Evolutionary conservation across 192 early-diverging fungal species (phyloP).

Genomic region (Backusella macrospora): DNA sequence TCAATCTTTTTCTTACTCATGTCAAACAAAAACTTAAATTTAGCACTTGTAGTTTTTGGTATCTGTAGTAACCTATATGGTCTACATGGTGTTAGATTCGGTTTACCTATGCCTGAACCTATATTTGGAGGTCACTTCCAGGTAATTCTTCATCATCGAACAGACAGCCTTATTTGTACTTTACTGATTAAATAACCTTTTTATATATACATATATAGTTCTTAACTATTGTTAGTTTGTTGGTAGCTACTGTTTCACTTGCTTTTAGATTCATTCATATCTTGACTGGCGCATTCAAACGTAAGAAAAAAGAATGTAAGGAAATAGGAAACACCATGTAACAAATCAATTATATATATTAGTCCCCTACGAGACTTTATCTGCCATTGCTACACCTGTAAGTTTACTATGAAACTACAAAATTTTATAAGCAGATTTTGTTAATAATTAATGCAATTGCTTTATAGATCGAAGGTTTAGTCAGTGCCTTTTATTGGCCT

Average conservation of each 20-base stretch:
- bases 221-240: conserved; percentile 36
- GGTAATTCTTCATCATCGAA: not conserved
- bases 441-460: not conserved
- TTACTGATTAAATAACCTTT: not conserved
- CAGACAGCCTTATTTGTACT: not conserved
- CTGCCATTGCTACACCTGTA: conserved; percentile 32
- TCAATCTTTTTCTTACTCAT: not conserved
- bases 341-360: not conserved
- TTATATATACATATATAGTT: too few relatives aligned
- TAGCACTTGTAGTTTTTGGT: conserved; percentile 2
- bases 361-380: conserved; percentile 20
- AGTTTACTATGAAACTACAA: not conserved
- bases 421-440: too few relatives aligned
- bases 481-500: conserved; percentile 38
- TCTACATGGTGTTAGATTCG: not conserved
- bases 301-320: conserved; percentile 3
- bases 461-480: conserved; percentile 35
- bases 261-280: conserved; percentile 29
- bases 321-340: too few relatives aligned
- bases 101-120: conserved; percentile 2
- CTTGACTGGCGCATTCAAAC: conserved; percentile 24
- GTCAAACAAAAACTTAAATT: conserved; percentile 12
- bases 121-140: conserved; percentile 36
- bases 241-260: conserved; percentile 18
- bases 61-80: conserved; percentile 17